A percentile compares a stretch with the other conserved stretches of the same genome.
phyloP scores from a whole-genome alignment of 306 rosid species.

The Gastrolobium villosum region DNA sequence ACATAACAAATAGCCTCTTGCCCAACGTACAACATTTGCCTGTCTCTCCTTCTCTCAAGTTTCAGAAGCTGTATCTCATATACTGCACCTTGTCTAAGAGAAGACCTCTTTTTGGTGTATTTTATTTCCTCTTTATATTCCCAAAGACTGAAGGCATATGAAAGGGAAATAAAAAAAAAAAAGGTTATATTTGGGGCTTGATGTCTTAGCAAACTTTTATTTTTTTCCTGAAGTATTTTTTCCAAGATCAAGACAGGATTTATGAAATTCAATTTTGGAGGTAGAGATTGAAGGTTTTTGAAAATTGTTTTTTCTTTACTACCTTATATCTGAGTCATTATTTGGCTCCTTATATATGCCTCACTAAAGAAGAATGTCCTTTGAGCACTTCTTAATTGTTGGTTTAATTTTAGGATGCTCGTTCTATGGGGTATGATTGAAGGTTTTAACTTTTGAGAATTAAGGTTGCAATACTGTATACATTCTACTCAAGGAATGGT shows the following conservation, averaged over 20 bases:
- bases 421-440: slow-evolving; percentile 44
- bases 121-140: too few relatives aligned
- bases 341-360: neutral
- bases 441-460: slow-evolving; percentile 42
- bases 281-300: neutral
- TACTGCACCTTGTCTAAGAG: slow-evolving; percentile 19
- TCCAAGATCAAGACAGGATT: neutral
- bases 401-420: slow-evolving; percentile 28
- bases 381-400: neutral
- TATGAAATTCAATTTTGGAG: neutral
- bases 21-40: neutral
- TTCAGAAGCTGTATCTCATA: neutral
- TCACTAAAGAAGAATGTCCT: neutral
- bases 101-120: too few relatives aligned
- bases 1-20: neutral
- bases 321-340: neutral
- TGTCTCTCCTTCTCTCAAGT: neutral
- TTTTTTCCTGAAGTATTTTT: neutral
- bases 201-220: neutral
- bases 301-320: neutral
- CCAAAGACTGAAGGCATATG: neutral
- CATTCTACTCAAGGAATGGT: slow-evolving; percentile 38
- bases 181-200: neutral
- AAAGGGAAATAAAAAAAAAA: neutral
- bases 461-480: slow-evolving; percentile 17